Conservation (phyloP, 2,329 filamentous ascomycete genomes). For the Pseudocercospora pini-densiflorae region DNA sequence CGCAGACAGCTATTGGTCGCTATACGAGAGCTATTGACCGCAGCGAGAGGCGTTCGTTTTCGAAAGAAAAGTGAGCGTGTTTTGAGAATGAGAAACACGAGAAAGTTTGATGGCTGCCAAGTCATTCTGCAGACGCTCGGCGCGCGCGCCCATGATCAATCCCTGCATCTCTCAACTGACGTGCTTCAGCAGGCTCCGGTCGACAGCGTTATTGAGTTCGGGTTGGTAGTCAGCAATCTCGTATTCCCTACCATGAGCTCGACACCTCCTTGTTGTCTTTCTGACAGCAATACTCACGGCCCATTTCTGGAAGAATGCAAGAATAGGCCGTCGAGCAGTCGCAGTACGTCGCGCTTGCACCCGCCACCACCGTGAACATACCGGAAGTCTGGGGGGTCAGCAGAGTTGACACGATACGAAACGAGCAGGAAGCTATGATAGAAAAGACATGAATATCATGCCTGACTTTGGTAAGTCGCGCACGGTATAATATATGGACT, state of each 20-base stretch:
- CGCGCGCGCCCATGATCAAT: not conserved
- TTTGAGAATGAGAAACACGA: not conserved
- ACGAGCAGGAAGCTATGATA: not conserved
- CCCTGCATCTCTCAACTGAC: not conserved
- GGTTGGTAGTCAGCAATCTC: not conserved
- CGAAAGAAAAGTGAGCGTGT: not conserved
- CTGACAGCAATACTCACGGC: not conserved
- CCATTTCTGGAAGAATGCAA: not conserved
- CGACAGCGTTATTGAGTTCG: slow-evolving; percentile 3
- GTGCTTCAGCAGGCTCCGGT: not conserved
- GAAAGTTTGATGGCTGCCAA: not conserved
- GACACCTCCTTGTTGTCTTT: not conserved
- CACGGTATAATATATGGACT: not conserved
- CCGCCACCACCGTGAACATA: not conserved
- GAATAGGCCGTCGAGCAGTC: not conserved
- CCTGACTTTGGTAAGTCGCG: slow-evolving; percentile 1
- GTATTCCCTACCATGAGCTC: slow-evolving; percentile 1
- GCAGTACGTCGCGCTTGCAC: slow-evolving; percentile 1
- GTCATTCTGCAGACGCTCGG: not conserved
- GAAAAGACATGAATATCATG: not conserved
- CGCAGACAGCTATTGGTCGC: not conserved
- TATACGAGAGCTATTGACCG: not conserved
- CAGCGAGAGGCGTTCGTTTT: not conserved
- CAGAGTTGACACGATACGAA: not conserved
- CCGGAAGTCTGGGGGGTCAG: not conserved